A percentile compares a stretch with the other conserved stretches of the same genome.
Conservation (phyloP, 768 basidiomycete species). For the Pleurotus eryngii region DNA sequence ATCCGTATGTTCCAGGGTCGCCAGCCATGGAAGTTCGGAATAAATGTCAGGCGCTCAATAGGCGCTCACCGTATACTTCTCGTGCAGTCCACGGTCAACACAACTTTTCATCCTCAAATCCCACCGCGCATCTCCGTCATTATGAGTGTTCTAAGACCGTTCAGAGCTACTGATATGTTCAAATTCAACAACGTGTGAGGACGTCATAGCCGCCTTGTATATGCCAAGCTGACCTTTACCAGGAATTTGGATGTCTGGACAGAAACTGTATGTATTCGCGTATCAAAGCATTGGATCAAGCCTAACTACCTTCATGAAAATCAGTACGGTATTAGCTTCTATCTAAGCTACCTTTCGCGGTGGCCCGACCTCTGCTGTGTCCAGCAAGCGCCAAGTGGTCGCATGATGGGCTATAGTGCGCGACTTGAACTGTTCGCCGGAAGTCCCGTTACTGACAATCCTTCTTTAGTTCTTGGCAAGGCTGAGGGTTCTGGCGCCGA, state of each 20-base stretch:
- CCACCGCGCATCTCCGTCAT: conserved; percentile 9
- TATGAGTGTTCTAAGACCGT: conserved; percentile 89
- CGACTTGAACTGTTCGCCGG: not conserved
- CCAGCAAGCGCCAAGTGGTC: conserved; percentile 75
- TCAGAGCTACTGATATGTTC: conserved; percentile 87
- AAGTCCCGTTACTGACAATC: not conserved
- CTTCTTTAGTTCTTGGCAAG: conserved; percentile 79
- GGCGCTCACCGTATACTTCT: no score
- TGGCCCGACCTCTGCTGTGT: conserved; percentile 93
- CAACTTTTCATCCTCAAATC: not conserved
- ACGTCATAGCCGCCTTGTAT: not conserved
- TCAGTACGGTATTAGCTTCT: conserved; percentile 87
- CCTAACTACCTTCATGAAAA: not conserved
- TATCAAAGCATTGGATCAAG: not conserved
- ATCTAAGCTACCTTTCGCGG: conserved; percentile 80
- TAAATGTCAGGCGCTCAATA: no score
- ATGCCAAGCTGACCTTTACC: not conserved
- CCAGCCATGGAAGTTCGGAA: not conserved
- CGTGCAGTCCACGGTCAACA: no score
- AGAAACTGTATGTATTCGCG: conserved; percentile 72
- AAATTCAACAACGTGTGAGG: conserved; percentile 88
- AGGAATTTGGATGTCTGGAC: conserved; percentile 97
- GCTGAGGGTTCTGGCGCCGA: conserved; percentile 75
- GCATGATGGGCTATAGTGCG: conserved; percentile 93
- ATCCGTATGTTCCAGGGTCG: no score